Evolutionary conservation across 495 filamentous ascomycete genomes (phyloP).

Genomic region (Neurospora sp.): DNA sequence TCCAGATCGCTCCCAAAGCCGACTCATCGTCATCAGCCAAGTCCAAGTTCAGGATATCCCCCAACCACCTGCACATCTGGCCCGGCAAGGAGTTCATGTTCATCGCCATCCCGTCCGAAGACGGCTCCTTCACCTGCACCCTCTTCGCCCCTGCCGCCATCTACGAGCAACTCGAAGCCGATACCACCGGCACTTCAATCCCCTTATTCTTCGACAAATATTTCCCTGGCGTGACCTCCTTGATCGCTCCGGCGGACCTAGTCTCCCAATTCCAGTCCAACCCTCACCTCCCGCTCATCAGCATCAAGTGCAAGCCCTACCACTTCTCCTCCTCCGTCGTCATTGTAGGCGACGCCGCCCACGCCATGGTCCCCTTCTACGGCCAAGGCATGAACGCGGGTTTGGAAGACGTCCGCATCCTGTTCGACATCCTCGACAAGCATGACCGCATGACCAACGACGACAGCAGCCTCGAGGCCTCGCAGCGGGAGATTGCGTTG

Average conservation of each 20-base stretch:
- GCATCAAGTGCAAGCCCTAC: conserved; percentile 82
- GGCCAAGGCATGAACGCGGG: conserved; percentile 84
- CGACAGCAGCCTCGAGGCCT: conserved; percentile 15
- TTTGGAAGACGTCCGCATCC: conserved; percentile 72
- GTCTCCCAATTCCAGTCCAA: conserved; percentile 61
- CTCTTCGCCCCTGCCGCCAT: conserved; percentile 65
- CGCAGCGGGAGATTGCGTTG: conserved; percentile 49
- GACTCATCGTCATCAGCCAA: conserved; percentile 15
- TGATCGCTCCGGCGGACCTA: conserved; percentile 62
- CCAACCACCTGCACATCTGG: conserved; percentile 97
- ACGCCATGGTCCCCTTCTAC: conserved; percentile 97
- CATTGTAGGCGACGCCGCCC: conserved; percentile 87
- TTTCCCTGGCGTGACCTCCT: conserved; percentile 78
- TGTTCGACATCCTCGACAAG: conserved; percentile 64
- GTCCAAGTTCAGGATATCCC: conserved; percentile 65
- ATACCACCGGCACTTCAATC: conserved; percentile 37
- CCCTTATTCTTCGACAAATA: conserved; percentile 63
- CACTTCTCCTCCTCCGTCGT: conserved; percentile 70
- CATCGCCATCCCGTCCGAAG: conserved; percentile 85
- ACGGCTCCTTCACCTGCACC: conserved; percentile 91
- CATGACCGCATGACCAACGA: conserved; percentile 31
- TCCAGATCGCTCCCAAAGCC: conserved; percentile 52
- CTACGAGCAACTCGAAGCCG: conserved; percentile 49
- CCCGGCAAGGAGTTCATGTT: conserved; percentile 91
- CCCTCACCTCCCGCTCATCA: conserved; percentile 85